These are phyloP conservation scores for Vanderwaltozyma yarrowii DNA, from an alignment of 805 yeast genomes.

Conservation along the genomic window DNA sequence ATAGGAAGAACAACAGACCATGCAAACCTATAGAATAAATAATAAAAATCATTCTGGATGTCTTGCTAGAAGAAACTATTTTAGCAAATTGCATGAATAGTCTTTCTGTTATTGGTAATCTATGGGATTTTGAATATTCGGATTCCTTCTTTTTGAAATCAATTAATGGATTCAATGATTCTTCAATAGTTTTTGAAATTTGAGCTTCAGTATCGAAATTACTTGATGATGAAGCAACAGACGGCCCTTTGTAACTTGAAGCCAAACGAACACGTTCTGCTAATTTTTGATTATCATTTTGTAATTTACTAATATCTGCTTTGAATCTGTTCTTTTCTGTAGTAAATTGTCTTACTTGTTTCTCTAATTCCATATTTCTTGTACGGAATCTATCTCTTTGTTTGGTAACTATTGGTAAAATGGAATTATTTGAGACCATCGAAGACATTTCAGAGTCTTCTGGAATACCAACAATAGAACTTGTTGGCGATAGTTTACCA, in stretches of 20 bases:
- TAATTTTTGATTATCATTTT: slow-evolving; percentile 65
- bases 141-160: slow-evolving; percentile 70
- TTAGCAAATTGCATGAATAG: slow-evolving; percentile 64
- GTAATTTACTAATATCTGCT: slow-evolving; percentile 51
- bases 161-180: slow-evolving; percentile 72
- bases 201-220: slow-evolving; percentile 44
- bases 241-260: slow-evolving; percentile 37
- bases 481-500: slow-evolving; percentile 40
- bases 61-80: slow-evolving; percentile 62
- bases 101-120: slow-evolving; percentile 68
- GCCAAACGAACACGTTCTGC: slow-evolving; percentile 68
- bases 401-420: slow-evolving; percentile 81
- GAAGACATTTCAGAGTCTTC: slow-evolving; percentile 27
- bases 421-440: slow-evolving; percentile 33
- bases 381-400: slow-evolving; percentile 89
- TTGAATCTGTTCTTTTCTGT: slow-evolving; percentile 48
- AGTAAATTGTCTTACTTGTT: slow-evolving; percentile 55
- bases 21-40: slow-evolving; percentile 70
- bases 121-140: slow-evolving; percentile 55
- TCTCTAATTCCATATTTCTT: slow-evolving; percentile 76
- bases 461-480: slow-evolving; percentile 39
- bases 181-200: slow-evolving; percentile 59
- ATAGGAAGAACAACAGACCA: slow-evolving; percentile 55
- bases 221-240: neutral
- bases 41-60: slow-evolving; percentile 63